A percentile compares a stretch with the other conserved stretches of the same genome.
Conservation (phyloP, 345 rosid species). For the Hevea brasiliensis region DNA sequence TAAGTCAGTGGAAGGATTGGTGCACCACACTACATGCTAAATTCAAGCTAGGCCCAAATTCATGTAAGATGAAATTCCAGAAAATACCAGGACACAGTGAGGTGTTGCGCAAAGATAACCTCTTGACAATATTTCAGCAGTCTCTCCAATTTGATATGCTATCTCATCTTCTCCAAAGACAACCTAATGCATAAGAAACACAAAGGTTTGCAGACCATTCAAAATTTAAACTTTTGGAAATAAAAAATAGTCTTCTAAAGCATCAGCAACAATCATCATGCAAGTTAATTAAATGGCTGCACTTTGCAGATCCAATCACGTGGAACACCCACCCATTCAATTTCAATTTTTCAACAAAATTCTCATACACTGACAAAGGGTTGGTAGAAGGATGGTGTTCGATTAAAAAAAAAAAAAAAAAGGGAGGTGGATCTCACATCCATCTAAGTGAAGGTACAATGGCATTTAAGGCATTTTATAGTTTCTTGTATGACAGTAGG, state of each 20-base stretch:
- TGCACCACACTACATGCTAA: not conserved
- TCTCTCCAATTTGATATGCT: slow-evolving; percentile 97
- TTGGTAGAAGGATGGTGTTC: not conserved
- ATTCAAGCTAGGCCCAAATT: not conserved
- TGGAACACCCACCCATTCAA: not conserved
- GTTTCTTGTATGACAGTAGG: not conserved
- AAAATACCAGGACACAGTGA: slow-evolving; percentile 80
- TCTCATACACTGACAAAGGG: not conserved
- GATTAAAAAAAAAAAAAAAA: not conserved
- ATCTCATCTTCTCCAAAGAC: slow-evolving; percentile 78
- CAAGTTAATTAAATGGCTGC: not conserved
- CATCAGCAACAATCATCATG: not conserved
- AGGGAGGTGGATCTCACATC: no score
- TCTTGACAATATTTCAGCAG: slow-evolving; percentile 66
- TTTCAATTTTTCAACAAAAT: not conserved
- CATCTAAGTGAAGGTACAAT: no score
- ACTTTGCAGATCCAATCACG: not conserved
- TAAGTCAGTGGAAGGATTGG: not conserved
- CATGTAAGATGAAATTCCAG: not conserved
- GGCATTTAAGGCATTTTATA: not conserved
- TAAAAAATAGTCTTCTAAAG: not conserved
- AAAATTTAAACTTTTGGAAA: not conserved
- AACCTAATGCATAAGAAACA: slow-evolving; percentile 44
- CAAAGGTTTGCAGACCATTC: not conserved
- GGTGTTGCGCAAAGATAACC: slow-evolving; percentile 97